Percentiles rank a stretch among this genome's conserved stretches.
Conservation (phyloP, 306 rosid genomes). For the Trifolium subterraneum region DNA sequence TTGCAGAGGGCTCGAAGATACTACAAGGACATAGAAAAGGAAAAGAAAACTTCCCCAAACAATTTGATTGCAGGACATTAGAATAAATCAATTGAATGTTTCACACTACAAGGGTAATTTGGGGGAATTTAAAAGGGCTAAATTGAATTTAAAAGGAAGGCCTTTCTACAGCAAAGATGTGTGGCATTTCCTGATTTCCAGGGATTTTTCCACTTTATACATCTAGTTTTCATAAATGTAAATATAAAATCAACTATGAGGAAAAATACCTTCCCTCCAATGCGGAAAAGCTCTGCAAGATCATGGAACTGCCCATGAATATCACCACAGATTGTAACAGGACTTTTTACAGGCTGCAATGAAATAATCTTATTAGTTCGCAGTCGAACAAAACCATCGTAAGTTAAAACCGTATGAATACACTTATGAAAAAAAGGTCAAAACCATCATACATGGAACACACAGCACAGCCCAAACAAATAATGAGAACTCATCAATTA, state of each 20-base stretch:
- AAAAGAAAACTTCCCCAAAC: conserved; percentile 11
- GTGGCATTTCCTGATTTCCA: conserved; percentile 1
- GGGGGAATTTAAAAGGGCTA: background rate
- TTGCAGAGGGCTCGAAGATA: conserved; percentile 3
- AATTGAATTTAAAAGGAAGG: conserved; percentile 3
- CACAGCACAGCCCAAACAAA: background rate
- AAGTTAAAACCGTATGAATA: conserved; percentile 15
- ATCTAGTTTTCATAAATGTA: conserved; percentile 15
- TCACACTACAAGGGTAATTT: conserved; percentile 14
- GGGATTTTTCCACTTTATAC: conserved; percentile 8
- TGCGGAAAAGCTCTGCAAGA: conserved; percentile 97
- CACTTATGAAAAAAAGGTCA: background rate
- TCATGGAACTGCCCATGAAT: conserved; percentile 98
- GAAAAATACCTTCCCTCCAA: conserved; percentile 89
- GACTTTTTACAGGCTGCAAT: conserved; percentile 94
- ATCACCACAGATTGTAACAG: conserved; percentile 96
- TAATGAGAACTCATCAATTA: conserved; percentile 14
- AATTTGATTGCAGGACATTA: background rate
- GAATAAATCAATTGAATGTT: background rate
- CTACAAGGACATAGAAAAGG: background rate
- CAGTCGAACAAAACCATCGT: conserved; percentile 31
- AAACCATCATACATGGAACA: conserved; percentile 4
- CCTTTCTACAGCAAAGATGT: background rate
- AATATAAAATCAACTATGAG: conserved; percentile 30
- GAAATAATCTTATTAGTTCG: conserved; percentile 22